Base-by-base conservation (phyloP, 2,329 filamentous ascomycete species). In the Ramichloridium luteum region DNA sequence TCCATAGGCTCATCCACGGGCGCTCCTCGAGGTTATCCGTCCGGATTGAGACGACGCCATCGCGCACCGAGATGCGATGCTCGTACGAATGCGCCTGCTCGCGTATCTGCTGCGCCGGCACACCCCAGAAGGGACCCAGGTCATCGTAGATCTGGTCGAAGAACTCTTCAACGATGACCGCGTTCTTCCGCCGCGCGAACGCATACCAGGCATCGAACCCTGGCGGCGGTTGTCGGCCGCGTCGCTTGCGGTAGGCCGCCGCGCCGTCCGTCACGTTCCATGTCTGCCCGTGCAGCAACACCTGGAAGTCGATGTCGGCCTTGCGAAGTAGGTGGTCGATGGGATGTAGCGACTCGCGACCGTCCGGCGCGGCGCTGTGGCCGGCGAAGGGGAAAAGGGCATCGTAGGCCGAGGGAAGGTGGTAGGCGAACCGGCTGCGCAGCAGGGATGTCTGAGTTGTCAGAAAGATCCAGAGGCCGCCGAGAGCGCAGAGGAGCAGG, bases 111-210 rank as follows among this genome's bases (percentile, higher is more conserved):
- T 47, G 47, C 3, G 65, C 51, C 3, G 55, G 39, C 1, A 67
- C 34, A 4, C 55, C 63, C 65, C 66, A 68, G 39, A 65, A 68
- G 1, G 65, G 64, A 16, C 48, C 53, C 15, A 68, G 30, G 34
- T 68, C 65, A 35, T 62, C 46, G 43, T 68, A 65, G 6, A 69
- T 64, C 36, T 62, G 62, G 36, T 68, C 64, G 41, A 65, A 68
- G 38, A 66, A 61, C 5, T 64, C 59, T 42, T 68, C 65, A 4
- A 68, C 49, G 2, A 68, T 51, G 16, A 67, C 22, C 1, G 61
- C 56, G 30, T 59, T 47, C 27, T 60, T 46, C 8, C 53, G 49
- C 17, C 53, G 45, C 5, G 66, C 65, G 41, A 57, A 67, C 4
- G 54, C 37, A 39, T 56, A 62, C 66, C 66, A 69, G 22, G 47